phyloP scores from a whole-genome alignment of 805 yeast species.

The Yamadazyma sp. region DNA sequence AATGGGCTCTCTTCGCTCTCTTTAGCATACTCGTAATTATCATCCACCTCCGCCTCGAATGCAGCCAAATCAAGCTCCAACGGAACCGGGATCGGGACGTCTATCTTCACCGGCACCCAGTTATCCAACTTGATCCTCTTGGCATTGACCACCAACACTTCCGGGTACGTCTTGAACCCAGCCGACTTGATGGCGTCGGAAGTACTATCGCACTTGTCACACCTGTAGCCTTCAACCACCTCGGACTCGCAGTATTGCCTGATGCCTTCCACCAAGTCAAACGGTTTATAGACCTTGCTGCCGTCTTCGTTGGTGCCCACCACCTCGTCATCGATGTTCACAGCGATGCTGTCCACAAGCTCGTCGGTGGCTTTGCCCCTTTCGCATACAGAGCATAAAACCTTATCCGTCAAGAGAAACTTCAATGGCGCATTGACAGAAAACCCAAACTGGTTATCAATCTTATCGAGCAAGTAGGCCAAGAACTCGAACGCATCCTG shows the following conservation, averaged over 20 bases:
- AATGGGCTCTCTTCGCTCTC: constrained; percentile 28
- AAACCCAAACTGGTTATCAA: constrained; percentile 48
- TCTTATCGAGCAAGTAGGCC: constrained; percentile 59
- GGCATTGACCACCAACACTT: constrained; percentile 67
- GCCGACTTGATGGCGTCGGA: constrained; percentile 40
- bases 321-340: constrained; percentile 53
- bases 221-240: constrained; percentile 56
- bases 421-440: constrained; percentile 59
- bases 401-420: constrained; percentile 62
- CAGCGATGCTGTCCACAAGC: constrained; percentile 60
- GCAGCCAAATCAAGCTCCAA: constrained; percentile 44
- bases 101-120: constrained; percentile 87
- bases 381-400: constrained; percentile 57
- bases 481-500: constrained; percentile 96
- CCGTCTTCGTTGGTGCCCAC: constrained; percentile 40
- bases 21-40: constrained; percentile 30
- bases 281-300: constrained; percentile 46
- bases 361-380: constrained; percentile 59
- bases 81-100: constrained; percentile 64
- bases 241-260: constrained; percentile 47
- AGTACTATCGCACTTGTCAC: constrained; percentile 51
- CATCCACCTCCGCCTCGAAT: constrained; percentile 28
- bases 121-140: constrained; percentile 80
- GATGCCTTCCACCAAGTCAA: constrained; percentile 52
- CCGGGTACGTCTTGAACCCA: constrained; percentile 65